phyloP scores from a whole-genome alignment of 2,329 filamentous ascomycete species.

The Penicillium occitanis region DNA sequence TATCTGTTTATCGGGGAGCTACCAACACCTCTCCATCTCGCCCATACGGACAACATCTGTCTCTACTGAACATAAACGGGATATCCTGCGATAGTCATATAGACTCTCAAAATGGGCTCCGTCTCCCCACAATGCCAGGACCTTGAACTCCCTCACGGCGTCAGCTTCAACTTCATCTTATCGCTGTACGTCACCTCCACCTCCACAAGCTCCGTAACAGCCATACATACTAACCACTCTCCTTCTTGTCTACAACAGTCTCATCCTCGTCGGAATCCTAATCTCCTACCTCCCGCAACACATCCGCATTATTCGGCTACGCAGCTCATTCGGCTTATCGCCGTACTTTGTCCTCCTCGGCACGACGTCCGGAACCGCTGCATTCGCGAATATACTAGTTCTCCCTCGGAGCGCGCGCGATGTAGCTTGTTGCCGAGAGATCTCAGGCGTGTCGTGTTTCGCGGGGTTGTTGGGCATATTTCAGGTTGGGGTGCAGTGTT shows the following conservation, averaged over 20 bases:
- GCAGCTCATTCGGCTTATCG: constrained; percentile 89
- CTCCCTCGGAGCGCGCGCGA: constrained; percentile 80
- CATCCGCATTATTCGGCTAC: constrained; percentile 79
- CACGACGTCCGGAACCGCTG: constrained; percentile 81
- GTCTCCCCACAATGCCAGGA: constrained; percentile 47
- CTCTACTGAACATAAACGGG: neutral
- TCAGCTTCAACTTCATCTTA: constrained; percentile 55
- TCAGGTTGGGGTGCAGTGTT: constrained; percentile 89
- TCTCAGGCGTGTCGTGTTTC: constrained; percentile 78
- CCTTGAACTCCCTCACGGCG: constrained; percentile 52
- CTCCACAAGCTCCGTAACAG: neutral
- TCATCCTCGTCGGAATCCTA: constrained; percentile 84
- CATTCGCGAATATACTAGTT: constrained; percentile 88
- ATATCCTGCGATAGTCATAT: neutral
- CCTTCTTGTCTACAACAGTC: constrained; percentile 37
- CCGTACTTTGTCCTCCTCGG: constrained; percentile 95
- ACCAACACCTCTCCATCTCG: neutral
- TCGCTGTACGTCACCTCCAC: constrained; percentile 50
- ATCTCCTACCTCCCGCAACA: constrained; percentile 95
- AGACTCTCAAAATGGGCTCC: constrained; percentile 26
- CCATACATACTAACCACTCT: constrained; percentile 14
- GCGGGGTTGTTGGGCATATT: constrained; percentile 84
- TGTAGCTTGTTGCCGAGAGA: constrained; percentile 79
- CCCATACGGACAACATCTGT: neutral
- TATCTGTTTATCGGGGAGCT: constrained; percentile 8